A percentile compares a stretch with the other conserved stretches of the same genome.
Evolutionary conservation across 2,329 filamentous ascomycete species (phyloP).

Genomic region (Penicillium sp.): DNA sequence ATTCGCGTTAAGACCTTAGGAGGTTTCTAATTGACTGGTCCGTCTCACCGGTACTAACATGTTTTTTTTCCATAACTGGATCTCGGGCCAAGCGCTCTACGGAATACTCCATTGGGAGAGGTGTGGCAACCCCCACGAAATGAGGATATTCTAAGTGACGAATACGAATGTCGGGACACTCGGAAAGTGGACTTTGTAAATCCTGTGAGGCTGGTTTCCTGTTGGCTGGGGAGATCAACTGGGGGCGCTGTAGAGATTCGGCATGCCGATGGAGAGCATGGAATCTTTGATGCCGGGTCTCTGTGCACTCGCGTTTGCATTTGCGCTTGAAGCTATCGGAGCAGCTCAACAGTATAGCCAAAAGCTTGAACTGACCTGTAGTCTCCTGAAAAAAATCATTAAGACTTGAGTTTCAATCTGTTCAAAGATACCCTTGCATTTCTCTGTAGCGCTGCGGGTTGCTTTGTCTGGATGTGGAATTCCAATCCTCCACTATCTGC

Average conservation of each 20-base stretch:
- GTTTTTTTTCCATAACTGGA: neutral
- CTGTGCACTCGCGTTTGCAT: neutral
- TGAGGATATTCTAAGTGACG: neutral
- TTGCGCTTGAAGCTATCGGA: neutral
- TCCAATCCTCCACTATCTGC: neutral
- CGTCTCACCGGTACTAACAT: slow-evolving; percentile 18
- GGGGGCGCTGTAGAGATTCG: slow-evolving; percentile 3
- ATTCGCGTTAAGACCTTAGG: slow-evolving; percentile 8
- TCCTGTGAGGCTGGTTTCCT: neutral
- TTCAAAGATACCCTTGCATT: neutral
- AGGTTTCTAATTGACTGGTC: neutral
- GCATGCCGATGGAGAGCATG: slow-evolving; percentile 11
- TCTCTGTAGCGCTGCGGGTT: neutral
- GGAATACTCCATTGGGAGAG: neutral
- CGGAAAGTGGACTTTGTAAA: neutral
- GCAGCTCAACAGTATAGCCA: neutral
- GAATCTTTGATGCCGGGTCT: neutral
- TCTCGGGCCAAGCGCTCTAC: neutral
- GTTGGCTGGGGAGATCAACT: slow-evolving; percentile 1
- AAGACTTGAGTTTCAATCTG: neutral
- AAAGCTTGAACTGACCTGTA: neutral
- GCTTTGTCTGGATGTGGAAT: neutral
- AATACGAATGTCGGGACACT: neutral
- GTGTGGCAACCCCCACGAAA: slow-evolving; percentile 4
- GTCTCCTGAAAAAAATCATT: neutral